Base-by-base conservation (phyloP, 768 basidiomycete genomes). In the Russula ochroleuca region DNA sequence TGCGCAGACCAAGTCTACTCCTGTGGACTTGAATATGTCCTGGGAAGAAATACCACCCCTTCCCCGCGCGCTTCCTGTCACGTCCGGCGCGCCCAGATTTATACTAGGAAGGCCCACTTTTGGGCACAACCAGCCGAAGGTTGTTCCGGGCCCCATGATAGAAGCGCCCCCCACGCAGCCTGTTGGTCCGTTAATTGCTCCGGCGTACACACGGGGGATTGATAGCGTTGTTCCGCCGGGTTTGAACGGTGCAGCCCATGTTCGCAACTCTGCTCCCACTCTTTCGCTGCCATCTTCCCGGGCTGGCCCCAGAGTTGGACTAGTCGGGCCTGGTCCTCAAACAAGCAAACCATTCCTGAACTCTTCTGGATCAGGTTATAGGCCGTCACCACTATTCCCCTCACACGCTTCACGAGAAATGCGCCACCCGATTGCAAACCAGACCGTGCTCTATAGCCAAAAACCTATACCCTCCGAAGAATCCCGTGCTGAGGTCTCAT, bases 21-120 rank as follows among this genome's bases (percentile, higher is more conserved):
- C 69, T 35, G 67, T 73, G 49, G 76, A 79, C 55, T 66, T 84
- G 67, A 81, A 80, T 31, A 83, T 83, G 70, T 85, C 85, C 40
- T 88, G 87, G 88, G 86, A 90, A 71, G 80, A 85, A 41, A 56
- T 66, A 23, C 54, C 40, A 9, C 64, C 31, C 25, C 37, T 53
- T 41, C 70, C 84, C 35, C 76, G 65, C 10, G 69, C 57, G 55
- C 61, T 60, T 23, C 23, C 62, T 5, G 41, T 47, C 41, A 45
- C 52, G 9, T 49, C 63, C 10, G 45, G 43, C 11, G 49, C 45
- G 11, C 57, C 65, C 21, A 64, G 45, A 13, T 67, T 67, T 35
- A 54, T 63, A n/a, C 57, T 63, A 5, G 69, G 67, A 31, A 65
- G 67, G 47, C 60, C 52, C 35, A 45, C 33, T 21, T 43, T 57